A percentile compares a stretch with the other conserved stretches of the same genome.
Evolutionary conservation across 768 basidiomycete species (phyloP).

Genomic region (Amanita subjunquillea): DNA sequence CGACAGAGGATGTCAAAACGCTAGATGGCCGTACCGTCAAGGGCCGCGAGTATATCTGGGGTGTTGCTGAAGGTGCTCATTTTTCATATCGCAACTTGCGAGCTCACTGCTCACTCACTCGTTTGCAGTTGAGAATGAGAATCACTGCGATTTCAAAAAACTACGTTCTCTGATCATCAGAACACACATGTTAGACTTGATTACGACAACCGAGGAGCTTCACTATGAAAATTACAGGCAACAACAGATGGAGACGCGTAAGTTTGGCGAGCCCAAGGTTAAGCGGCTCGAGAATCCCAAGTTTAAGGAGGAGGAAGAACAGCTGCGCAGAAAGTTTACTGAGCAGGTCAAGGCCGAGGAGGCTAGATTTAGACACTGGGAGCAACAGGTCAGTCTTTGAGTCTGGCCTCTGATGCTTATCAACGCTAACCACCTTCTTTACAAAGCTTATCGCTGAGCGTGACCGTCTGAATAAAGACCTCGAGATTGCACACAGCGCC

Average conservation of each 20-base stretch:
- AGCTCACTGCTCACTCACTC: not conserved
- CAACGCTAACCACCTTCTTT: conserved; percentile 9
- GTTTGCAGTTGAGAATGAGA: conserved; percentile 87
- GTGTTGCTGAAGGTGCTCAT: conserved; percentile 87
- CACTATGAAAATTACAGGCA: conserved; percentile 99
- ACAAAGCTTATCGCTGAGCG: conserved; percentile 94
- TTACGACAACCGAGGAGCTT: conserved; percentile 88
- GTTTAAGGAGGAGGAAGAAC: conserved; percentile 99
- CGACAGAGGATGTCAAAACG: conserved; percentile 89
- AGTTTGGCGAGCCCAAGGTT: conserved; percentile 96
- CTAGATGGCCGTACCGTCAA: conserved; percentile 89
- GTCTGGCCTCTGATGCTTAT: conserved; percentile 3
- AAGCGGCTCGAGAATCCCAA: conserved; percentile 99
- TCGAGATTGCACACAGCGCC: conserved; percentile 84
- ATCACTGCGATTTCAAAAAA: conserved; percentile 99
- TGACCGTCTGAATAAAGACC: conserved; percentile 97
- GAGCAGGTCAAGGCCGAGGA: conserved; percentile 99
- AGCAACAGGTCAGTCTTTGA: conserved; percentile 73
- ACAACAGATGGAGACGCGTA: conserved; percentile 99
- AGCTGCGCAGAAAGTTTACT: conserved; percentile 92
- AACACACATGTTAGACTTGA: conserved; percentile 97
- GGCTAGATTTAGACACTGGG: conserved; percentile 96
- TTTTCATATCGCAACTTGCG: not conserved
- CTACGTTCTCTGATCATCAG: conserved; percentile 90
- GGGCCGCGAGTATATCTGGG: conserved; percentile 98